Base-by-base conservation (phyloP, 1,284 basidiomycete species). In the Trametes versicolor region DNA sequence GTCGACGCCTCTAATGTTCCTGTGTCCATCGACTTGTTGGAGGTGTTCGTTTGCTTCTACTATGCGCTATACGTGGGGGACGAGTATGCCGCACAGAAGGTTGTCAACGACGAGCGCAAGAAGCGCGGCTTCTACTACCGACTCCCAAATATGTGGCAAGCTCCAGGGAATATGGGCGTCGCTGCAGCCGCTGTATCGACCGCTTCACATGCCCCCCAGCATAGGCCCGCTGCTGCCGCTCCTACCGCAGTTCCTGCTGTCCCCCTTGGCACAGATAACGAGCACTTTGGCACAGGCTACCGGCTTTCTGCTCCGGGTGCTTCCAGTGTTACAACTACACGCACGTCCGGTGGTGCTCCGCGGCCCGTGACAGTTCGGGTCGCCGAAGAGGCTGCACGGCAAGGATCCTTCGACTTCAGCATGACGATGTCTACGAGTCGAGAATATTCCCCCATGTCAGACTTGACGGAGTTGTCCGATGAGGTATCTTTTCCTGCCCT, bases 41-140 rank as follows among this genome's bases (percentile, higher is more conserved):
- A 69, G 5, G 27, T 75, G 4, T 77, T 77, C 63, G 64, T 74
- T 50, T 61, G 64, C 27, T 75, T 74, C 63, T 76, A 73, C 63
- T 79, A 75, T 73, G 47, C 60, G 19, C 60, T 74, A 12, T 68
- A 51, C 54, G 41, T 17, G 21, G 41, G 47, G 12, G 43, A 52
- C 3, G 57, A 56, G 5, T 8, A 25, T 21, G 62, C 60, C 13
- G 60, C 70, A 2, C n/a, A 48, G 25, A 54, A 51, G 19, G 48
- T 64, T 17, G 57, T 66, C 50, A 58, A 64, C 15, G 21, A 29
- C 7, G 64, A 61, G 32, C 63, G 63, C 25, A 64, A 62, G 53
- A 43, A 32, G 10, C 64, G 61, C 27, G 41, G 64, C 13, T 65
- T 64, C 39, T 50, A 45, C 3, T 55, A 62, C 43, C 53, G 19